Percentiles rank a stretch among this genome's conserved stretches.
Conservation (phyloP, 768 basidiomycete genomes). For the Goffeauzyma gilvescens region DNA sequence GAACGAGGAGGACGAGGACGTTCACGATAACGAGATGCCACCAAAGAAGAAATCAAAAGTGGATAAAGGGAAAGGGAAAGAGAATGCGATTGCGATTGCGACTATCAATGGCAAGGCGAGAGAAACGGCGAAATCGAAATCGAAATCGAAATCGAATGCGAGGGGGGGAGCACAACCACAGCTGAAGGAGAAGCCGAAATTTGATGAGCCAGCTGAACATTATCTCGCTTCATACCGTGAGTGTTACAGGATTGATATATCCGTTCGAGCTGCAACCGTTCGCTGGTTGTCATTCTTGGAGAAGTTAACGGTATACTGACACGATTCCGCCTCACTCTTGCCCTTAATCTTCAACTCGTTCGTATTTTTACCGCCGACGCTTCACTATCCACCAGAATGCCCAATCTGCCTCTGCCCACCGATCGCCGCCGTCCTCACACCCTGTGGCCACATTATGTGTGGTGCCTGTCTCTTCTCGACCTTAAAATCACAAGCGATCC, state of each 20-base stretch:
- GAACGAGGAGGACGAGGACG: conserved; percentile 1
- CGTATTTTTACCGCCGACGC: too few species aligned
- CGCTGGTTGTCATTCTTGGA: background rate
- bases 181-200: background rate
- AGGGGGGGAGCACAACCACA: background rate
- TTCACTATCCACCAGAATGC: too few species aligned
- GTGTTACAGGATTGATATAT: background rate
- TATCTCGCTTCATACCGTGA: conserved; percentile 4
- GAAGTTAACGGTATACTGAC: background rate
- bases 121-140: background rate
- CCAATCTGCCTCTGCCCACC: conserved; percentile 11
- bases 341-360: too few species aligned
- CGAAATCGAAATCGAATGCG: background rate
- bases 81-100: background rate
- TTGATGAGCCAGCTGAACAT: conserved; percentile 3
- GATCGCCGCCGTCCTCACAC: conserved; percentile 8
- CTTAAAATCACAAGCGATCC: conserved; percentile 11
- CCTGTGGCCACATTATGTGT: conserved; percentile 12
- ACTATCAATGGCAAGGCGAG: conserved; percentile 4
- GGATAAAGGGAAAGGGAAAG: background rate
- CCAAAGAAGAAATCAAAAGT: background rate
- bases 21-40: background rate
- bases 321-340: background rate
- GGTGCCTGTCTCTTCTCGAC: conserved; percentile 11
- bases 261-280: too few species aligned